phyloP scores from a whole-genome alignment of 2,329 filamentous ascomycete genomes.

The Sporothrix pseudoabietina region DNA sequence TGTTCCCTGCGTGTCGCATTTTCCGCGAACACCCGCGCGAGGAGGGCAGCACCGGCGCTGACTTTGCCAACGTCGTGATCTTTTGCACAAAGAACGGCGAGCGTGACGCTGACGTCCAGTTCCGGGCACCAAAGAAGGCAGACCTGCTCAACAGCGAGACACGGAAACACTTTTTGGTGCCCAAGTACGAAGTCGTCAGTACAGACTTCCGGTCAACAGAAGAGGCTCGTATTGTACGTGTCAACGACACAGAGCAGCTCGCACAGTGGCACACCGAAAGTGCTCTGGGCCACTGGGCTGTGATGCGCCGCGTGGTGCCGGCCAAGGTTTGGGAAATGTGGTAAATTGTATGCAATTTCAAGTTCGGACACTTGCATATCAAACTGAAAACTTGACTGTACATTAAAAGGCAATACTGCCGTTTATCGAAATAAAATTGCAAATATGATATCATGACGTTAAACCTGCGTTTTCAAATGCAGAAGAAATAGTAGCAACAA shows the following conservation, averaged over 20 bases:
- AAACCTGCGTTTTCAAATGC: background rate
- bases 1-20: constrained; percentile 88
- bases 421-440: background rate
- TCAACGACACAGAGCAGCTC: constrained; percentile 67
- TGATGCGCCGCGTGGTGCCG: constrained; percentile 87
- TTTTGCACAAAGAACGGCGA: constrained; percentile 74
- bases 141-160: constrained; percentile 76
- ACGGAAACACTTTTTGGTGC: constrained; percentile 69
- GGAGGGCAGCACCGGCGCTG: constrained; percentile 53
- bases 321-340: constrained; percentile 82
- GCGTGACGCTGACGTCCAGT: constrained; percentile 49
- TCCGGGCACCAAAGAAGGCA: constrained; percentile 63
- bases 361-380: background rate
- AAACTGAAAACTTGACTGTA: background rate
- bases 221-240: constrained; percentile 58
- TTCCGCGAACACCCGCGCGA: constrained; percentile 75
- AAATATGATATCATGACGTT: background rate
- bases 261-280: constrained; percentile 72
- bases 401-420: background rate
- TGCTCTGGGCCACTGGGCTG: constrained; percentile 82
- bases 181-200: constrained; percentile 68
- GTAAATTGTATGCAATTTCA: constrained; percentile 49
- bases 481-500: background rate
- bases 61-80: constrained; percentile 95
- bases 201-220: constrained; percentile 50